Evolutionary conservation across 2,329 filamentous ascomycete species (phyloP).

Genomic region (Penicillium capsulatum): DNA sequence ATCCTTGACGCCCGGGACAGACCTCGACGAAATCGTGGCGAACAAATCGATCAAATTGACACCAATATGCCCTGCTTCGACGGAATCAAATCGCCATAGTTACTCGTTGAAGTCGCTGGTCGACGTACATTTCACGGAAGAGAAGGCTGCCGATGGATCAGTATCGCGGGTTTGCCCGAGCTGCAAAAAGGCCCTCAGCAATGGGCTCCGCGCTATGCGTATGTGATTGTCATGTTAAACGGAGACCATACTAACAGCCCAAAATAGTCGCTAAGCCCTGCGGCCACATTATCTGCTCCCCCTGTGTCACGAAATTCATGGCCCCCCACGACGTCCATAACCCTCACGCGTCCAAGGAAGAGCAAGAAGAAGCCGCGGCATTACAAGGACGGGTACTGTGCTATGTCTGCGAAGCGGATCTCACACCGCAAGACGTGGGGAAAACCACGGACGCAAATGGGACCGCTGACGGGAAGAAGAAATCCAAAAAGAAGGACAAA

Average conservation of each 20-base stretch:
- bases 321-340: slow-evolving; percentile 53
- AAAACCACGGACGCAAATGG: slow-evolving; percentile 12
- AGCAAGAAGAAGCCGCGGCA: slow-evolving; percentile 27
- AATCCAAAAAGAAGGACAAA: slow-evolving; percentile 39
- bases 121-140: slow-evolving; percentile 70
- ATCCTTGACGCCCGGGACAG: slow-evolving; percentile 67
- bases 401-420: slow-evolving; percentile 79
- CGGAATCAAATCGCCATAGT: slow-evolving; percentile 61
- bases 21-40: slow-evolving; percentile 53
- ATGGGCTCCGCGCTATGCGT: slow-evolving; percentile 72
- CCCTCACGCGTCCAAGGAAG: slow-evolving; percentile 57
- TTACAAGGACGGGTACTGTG: slow-evolving; percentile 57
- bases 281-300: slow-evolving; percentile 85
- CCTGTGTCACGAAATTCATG: slow-evolving; percentile 81
- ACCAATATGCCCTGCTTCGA: slow-evolving; percentile 73
- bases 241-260: neutral
- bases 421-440: slow-evolving; percentile 50
- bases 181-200: slow-evolving; percentile 77
- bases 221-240: slow-evolving; percentile 19
- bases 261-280: slow-evolving; percentile 70
- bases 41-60: slow-evolving; percentile 61
- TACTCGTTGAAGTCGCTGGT: slow-evolving; percentile 77
- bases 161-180: slow-evolving; percentile 66
- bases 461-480: slow-evolving; percentile 28
- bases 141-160: slow-evolving; percentile 52